Evolutionary conservation across 2,329 filamentous ascomycete species (phyloP).

Genomic region (Phoma herbarum): DNA sequence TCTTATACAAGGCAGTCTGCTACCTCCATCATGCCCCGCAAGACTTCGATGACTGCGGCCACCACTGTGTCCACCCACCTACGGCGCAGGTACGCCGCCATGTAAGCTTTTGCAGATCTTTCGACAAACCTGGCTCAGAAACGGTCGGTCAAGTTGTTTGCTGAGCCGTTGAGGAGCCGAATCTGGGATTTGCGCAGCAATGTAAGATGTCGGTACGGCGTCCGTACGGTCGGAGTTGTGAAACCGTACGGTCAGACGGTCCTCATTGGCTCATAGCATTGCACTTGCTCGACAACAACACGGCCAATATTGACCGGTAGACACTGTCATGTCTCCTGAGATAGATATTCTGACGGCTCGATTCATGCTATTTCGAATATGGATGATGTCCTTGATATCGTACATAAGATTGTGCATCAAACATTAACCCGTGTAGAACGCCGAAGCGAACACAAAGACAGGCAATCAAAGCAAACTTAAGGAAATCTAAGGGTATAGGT

Average conservation of each 20-base stretch:
- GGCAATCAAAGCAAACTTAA: too few species aligned
- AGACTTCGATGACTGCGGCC: neutral
- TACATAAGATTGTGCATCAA: neutral
- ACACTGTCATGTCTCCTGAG: neutral
- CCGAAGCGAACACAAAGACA: too few species aligned
- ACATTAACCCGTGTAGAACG: neutral
- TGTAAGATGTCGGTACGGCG: neutral
- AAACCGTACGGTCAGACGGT: neutral
- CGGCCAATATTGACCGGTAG: neutral
- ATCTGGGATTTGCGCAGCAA: neutral
- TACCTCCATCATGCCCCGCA: neutral
- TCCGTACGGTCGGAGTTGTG: too few species aligned
- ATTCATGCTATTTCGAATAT: neutral
- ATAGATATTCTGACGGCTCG: neutral
- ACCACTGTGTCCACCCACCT: neutral
- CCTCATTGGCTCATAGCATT: neutral
- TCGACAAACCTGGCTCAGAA: neutral
- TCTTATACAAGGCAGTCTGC: neutral
- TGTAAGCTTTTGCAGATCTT: neutral
- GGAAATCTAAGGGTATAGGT: slow-evolving; percentile 10
- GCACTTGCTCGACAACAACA: neutral
- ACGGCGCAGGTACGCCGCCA: neutral
- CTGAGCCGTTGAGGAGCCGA: neutral
- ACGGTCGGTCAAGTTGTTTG: neutral
- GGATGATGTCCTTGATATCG: neutral